Evolutionary conservation across 2,329 filamentous ascomycete species (phyloP).

Genomic region (Dothistroma pini): DNA sequence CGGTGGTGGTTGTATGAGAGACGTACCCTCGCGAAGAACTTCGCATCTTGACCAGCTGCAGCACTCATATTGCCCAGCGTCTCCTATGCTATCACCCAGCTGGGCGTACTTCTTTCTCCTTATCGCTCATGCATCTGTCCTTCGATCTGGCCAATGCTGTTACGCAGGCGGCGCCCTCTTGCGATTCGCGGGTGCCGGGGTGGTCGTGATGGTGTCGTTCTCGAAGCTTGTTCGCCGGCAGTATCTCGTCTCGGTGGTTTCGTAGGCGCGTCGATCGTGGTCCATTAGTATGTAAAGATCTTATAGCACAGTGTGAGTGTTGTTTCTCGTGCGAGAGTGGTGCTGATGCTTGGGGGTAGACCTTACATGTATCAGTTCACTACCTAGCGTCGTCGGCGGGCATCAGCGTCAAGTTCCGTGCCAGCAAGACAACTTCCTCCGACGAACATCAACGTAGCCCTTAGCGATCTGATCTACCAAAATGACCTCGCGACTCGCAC

Average conservation of each 20-base stretch:
- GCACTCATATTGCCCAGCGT: slow-evolving; percentile 48
- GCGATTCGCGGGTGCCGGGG: slow-evolving; percentile 7
- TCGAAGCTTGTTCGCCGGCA: not conserved
- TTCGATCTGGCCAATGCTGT: slow-evolving; percentile 1
- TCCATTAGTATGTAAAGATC: not conserved
- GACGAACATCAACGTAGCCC: not conserved
- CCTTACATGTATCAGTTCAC: not conserved
- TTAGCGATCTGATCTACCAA: not conserved
- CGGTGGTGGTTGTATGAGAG: not conserved
- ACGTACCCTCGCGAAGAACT: slow-evolving; percentile 96
- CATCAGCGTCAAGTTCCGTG: not conserved
- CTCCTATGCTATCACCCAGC: not conserved
- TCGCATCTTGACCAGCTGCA: slow-evolving; percentile 85
- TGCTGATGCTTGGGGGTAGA: not conserved
- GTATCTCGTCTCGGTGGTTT: not conserved
- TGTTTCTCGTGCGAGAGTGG: not conserved
- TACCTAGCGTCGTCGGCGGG: slow-evolving; percentile 2
- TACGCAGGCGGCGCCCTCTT: not conserved
- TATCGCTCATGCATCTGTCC: slow-evolving; percentile 7
- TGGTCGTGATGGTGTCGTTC: not conserved
- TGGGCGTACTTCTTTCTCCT: not conserved
- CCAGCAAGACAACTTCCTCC: slow-evolving; percentile 5
- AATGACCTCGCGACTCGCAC: slow-evolving; percentile 32
- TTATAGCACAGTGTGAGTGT: not conserved
- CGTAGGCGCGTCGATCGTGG: not conserved